Conservation (phyloP, 2,329 filamentous ascomycete genomes). For the Clonostachys solani region DNA sequence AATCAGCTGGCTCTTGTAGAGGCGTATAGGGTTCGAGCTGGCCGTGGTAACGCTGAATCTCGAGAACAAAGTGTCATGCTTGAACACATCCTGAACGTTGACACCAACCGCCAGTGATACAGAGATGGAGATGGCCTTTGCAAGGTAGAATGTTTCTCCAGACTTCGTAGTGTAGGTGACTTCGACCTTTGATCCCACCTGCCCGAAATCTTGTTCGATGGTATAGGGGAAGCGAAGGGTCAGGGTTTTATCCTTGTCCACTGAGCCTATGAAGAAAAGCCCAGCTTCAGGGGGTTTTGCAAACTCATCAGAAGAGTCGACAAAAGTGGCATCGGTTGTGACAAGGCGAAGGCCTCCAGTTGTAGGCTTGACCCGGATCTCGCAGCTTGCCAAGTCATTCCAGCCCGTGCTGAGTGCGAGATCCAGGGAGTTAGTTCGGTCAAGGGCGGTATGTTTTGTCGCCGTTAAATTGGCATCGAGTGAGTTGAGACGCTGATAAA, state of each 20-base stretch:
- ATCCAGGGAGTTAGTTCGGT: constrained; percentile 73
- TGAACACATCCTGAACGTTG: constrained; percentile 96
- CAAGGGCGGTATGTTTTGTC: constrained; percentile 71
- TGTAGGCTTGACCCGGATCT: constrained; percentile 58
- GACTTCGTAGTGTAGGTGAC: constrained; percentile 66
- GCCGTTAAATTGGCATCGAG: constrained; percentile 65
- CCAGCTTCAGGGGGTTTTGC: constrained; percentile 49
- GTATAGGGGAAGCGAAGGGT: constrained; percentile 75
- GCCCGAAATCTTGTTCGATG: constrained; percentile 69
- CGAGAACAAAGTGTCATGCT: constrained; percentile 75
- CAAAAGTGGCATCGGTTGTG: constrained; percentile 52
- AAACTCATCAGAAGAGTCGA: constrained; percentile 32
- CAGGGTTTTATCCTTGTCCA: constrained; percentile 40
- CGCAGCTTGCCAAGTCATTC: constrained; percentile 60
- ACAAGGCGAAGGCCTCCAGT: constrained; percentile 63
- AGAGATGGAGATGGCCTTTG: constrained; percentile 55
- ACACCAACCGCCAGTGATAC: constrained; percentile 83
- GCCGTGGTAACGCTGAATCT: constrained; percentile 88
- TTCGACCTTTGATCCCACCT: constrained; percentile 72
- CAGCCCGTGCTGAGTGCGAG: constrained; percentile 69
- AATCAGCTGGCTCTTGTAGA: constrained; percentile 67
- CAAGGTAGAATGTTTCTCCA: constrained; percentile 37
- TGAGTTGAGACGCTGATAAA: constrained; percentile 67
- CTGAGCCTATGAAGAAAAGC: constrained; percentile 41
- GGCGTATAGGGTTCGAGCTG: constrained; percentile 66